Percentiles rank a stretch among this genome's conserved stretches.
phyloP scores from a whole-genome alignment of 768 basidiomycete genomes.

The Artomyces pyxidatus region DNA sequence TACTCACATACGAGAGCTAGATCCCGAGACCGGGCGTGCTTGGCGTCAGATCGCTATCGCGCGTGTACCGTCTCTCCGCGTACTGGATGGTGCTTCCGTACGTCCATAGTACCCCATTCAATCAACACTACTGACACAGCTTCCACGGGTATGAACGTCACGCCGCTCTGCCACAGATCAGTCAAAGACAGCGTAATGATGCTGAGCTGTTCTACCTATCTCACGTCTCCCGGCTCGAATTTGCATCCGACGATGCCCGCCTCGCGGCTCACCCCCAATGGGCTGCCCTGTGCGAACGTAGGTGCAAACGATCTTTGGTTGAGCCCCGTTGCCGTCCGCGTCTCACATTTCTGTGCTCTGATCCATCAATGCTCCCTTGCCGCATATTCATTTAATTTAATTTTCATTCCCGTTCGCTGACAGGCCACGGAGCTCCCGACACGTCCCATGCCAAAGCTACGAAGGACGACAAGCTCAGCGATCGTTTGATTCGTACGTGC shows the following conservation, averaged over 20 bases:
- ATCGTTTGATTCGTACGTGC: conserved; percentile 49
- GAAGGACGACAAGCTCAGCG: conserved; percentile 44
- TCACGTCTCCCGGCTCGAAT: conserved; percentile 41
- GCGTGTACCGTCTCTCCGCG: conserved; percentile 50
- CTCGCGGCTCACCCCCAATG: conserved; percentile 54
- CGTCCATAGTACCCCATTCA: no score
- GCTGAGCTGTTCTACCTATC: conserved; percentile 81
- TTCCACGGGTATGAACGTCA: no score
- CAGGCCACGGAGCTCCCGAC: conserved; percentile 54
- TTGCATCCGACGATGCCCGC: conserved; percentile 35
- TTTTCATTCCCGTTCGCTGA: no score
- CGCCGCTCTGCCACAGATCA: conserved; percentile 39
- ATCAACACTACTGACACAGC: no score
- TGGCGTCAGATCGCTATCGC: conserved; percentile 59
- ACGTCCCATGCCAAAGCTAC: conserved; percentile 20
- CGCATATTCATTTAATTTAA: no score
- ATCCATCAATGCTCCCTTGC: no score
- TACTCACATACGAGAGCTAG: no score
- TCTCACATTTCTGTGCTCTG: no score
- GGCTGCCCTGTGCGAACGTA: conserved; percentile 55
- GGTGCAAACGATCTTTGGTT: conserved; percentile 16
- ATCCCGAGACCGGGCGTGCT: conserved; percentile 28
- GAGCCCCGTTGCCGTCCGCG: not conserved
- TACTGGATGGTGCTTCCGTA: conserved; percentile 60
- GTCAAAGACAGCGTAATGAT: conserved; percentile 63